These are phyloP conservation scores for Gliomastix tumulicola DNA, from an alignment of 2,329 filamentous ascomycete genomes.

Conservation along the genomic window DNA sequence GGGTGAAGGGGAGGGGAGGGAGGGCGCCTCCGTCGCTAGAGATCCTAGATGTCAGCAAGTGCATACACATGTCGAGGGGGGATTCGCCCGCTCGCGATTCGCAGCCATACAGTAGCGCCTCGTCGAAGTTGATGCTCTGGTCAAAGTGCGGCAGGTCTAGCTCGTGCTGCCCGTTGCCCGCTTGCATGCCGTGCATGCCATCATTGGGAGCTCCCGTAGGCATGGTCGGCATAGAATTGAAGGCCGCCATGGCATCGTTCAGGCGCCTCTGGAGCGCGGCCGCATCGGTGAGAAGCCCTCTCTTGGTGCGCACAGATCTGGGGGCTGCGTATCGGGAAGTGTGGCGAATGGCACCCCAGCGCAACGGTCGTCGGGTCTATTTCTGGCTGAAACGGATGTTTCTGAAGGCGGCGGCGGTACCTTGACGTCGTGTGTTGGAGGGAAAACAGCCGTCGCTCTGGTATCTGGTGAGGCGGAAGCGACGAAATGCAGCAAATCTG, in stretches of 20 bases:
- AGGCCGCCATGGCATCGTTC: constrained; percentile 49
- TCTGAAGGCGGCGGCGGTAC: too few relatives aligned
- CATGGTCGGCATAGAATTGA: constrained; percentile 48
- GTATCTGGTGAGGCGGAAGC: not conserved
- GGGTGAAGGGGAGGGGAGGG: constrained; percentile 43
- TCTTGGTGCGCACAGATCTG: too few relatives aligned
- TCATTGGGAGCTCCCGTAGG: constrained; percentile 36
- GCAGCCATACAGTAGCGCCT: constrained; percentile 46
- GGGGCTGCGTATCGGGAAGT: too few relatives aligned
- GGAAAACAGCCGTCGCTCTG: not conserved
- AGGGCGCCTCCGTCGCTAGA: constrained; percentile 24
- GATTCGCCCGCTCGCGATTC: too few relatives aligned
- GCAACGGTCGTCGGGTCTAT: too few relatives aligned
- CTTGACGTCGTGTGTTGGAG: too few relatives aligned
- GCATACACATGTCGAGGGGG: too few relatives aligned
- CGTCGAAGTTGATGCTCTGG: constrained; percentile 46
- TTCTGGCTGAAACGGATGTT: too few relatives aligned
- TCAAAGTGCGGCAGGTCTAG: constrained; percentile 42
- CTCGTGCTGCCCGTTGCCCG: constrained; percentile 24
- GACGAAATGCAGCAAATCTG: too few relatives aligned
- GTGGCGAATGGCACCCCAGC: too few relatives aligned
- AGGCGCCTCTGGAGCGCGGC: constrained; percentile 18
- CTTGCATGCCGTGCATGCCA: constrained; percentile 32
- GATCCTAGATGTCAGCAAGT: too few relatives aligned
- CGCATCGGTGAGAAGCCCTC: constrained; percentile 15